Evolutionary conservation across 176 grass and related monocot genomes (phyloP).

Genomic region (Triticum urartu): DNA sequence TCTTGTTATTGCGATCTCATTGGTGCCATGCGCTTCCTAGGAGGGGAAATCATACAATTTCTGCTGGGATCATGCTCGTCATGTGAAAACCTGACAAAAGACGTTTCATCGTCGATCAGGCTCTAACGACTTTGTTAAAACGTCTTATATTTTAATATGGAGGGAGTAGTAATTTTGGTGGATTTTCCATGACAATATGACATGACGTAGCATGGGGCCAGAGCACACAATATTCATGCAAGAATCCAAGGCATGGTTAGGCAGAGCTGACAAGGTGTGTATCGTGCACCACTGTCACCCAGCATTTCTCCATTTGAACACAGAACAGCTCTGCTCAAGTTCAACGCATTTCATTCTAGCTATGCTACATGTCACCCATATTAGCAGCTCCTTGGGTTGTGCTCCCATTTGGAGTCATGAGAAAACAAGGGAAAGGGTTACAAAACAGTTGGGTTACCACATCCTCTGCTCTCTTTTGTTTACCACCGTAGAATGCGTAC

Average conservation of each 20-base stretch:
- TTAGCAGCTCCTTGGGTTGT: not conserved
- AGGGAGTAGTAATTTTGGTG: no score
- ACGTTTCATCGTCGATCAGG: not conserved
- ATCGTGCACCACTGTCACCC: not conserved
- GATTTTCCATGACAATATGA: no score
- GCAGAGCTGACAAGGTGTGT: conserved; percentile 3
- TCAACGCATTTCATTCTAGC: no score
- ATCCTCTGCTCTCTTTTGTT: not conserved
- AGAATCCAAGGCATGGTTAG: conserved; percentile 24
- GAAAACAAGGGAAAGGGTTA: not conserved
- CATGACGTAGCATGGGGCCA: no score
- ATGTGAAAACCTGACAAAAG: not conserved
- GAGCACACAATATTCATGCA: conserved; percentile 9
- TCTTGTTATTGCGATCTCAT: no score
- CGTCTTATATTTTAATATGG: no score
- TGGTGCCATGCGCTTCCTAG: no score
- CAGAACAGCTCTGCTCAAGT: no score
- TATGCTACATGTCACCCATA: not conserved
- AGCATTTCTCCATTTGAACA: not conserved
- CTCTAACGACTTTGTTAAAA: not conserved
- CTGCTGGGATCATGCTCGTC: no score
- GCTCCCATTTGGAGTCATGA: not conserved
- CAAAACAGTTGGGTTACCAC: not conserved
- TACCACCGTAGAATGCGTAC: not conserved
- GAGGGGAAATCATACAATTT: no score